Base-by-base conservation (phyloP, 106 monocot genomes). In the Dendrobium officinale region DNA sequence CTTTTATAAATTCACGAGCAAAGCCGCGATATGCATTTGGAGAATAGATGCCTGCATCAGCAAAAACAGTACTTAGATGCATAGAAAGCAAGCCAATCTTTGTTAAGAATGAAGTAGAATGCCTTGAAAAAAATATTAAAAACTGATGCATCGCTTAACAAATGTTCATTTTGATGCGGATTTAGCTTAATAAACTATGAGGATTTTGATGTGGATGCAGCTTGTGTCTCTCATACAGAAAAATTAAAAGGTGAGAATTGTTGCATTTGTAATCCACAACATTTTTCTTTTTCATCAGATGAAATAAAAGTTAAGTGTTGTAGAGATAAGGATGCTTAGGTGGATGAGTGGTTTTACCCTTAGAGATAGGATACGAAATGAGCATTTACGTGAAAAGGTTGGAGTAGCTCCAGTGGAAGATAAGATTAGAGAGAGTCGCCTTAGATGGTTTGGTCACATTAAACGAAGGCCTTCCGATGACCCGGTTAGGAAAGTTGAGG, bases 1-100 rank as follows among this genome's bases (percentile, higher is more conserved):
- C 99, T 87, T 99, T 99, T 47, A 99, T 95, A 77, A 99, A 99
- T 82, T 95, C 99, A 55, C 95, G 93, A 80, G 99, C 99, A 95
- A 95, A 99, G 0, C 99, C 99, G 78, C 99, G 92, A 59, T 99
- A 99, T 80, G 99, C 99, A 89, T 99, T 95, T 33, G 99, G 95
- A 75, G 99, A 99, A 87, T 99, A 99, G 48, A 91, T 95, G 58
- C 98, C 98, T 99, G 83, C 31, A 84, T 42, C 20, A 42, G 4
- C 55, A 80, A 51, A 81, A 72, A 56, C 27, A 72, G 13, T 7
- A 74, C 0, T 40, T 9, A 72, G 37, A 72, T 72, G 72, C 72
- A 72, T 72, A 40, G 72, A 31, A 24, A 72, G 17, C 29, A 37
- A 16, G 37, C 72, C 10, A 72, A 72, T n/a, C 64, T 66, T 9